Evolutionary conservation across 2,329 filamentous ascomycete species (phyloP), one percentile per base, ranked within the genome.

Genomic region (Colletotrichum tropicale): DNA sequence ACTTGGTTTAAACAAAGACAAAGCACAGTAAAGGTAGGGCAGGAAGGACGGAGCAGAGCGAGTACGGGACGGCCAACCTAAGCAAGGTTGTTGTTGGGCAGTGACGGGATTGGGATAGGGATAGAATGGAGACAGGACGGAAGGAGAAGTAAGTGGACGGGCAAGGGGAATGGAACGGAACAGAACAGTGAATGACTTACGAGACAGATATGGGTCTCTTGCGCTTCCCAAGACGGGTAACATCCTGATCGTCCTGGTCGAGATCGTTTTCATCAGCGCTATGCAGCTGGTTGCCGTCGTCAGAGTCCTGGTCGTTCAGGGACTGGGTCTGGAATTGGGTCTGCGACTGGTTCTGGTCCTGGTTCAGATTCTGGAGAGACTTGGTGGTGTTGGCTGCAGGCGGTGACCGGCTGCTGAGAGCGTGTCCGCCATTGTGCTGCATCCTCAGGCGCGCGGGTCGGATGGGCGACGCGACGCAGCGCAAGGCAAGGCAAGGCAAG

Each of bases 131-230:
- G 43, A 52, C 43, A 52, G n/a, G 43, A 52, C 43, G n/a, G 43
- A 52, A 52, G n/a, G 43, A 52, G 43, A 52, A 52, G 18, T n/a
- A 48, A 48, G 43, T 52, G 43, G 43, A 52, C 43, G n/a, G 43
- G 60, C 9, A 34, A 62, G 18, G 70, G 34, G 60, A 56, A 70
- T 73, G 60, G 66, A 62, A 52, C 69, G 28, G 66, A n/a, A 74
- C 66, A 74, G 36, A 66, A 75, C 34, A 77, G 52, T 26, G n/a
- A 28, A 76, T 30, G 66, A 87, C 87, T 80, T 87, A 92, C 90
- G 90, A 92, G 76, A 92, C 90, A 75, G 90, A 91, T 66, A 91
- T 87, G 75, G 90, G 89, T 74, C 91, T 87, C 82, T 92, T 93
- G 77, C 91, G 89, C 83, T 93, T 93, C 74, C 89, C 87, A 76